Evolutionary conservation across 257 asterid genomes (phyloP), one percentile per base, ranked within the genome.

Genomic region (Solanum neorickii): DNA sequence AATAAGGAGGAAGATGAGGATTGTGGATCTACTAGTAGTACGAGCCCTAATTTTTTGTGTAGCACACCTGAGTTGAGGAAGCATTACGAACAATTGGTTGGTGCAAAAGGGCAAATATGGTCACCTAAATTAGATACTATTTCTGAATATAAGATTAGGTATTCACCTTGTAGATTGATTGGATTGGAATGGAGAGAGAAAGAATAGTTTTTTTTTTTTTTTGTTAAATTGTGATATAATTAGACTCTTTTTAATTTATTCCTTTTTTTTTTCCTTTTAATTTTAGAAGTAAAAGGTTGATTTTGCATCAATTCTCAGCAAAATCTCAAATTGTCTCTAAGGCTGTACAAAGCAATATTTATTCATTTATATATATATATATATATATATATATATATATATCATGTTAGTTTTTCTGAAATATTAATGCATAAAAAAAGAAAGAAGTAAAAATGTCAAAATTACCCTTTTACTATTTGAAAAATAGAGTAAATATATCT

Each of bases 1-100:
- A 85, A 52, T 52, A 52, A 44, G 8, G 77, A 13, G 31, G 65
- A 33, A 14, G 20, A 56, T 10, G 27, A 12, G 33, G 82, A 39
- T 33, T 16, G 46, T 72, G 62, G 23, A 29, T 59, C 39, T 37
- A 37, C 39, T 15, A 23, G 9, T 25, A 83, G 29, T 74, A 10
- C 52, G 23, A 9, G 29, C 46, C 39, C 35, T 7, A 76, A 87
- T 20, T 82, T 75, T n/a, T 41, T 96, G 39, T 96, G 99, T 82
- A 95, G 92, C 90, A 94, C 99, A 47, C 99, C 99, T 83, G 99
- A 96, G 92, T 87, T 96, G 94, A 91, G 91, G 92, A 93, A 92
- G 89, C 96, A 92, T 70, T 95, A 94, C 75, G 91, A 90, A 56
- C 94, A 93, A 84, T 84, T 96, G 85, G 98, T 96, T 18, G 98